Percentiles rank a stretch among this genome's conserved stretches.
Evolutionary conservation across 108 stramenopile genomes (phyloP).

Genomic region (Epithemia pelagica): DNA sequence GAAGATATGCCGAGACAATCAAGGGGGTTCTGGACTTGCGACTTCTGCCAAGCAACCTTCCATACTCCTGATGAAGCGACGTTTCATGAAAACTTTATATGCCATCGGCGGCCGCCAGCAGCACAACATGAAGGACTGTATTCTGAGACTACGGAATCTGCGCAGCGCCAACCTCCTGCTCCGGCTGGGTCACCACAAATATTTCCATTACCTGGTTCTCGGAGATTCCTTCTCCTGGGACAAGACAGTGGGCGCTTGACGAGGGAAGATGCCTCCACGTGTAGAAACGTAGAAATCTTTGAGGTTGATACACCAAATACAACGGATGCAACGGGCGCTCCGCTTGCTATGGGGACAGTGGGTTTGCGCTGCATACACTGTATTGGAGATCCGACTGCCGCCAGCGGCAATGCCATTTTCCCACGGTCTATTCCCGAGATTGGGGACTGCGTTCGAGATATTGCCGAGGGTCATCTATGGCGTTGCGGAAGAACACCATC

Average conservation of each 20-base stretch:
- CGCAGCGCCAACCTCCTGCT: background rate
- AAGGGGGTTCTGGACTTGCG: constrained; percentile 42
- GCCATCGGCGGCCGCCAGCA: constrained; percentile 2
- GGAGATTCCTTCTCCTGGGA: background rate
- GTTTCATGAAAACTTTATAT: constrained; percentile 24
- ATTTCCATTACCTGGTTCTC: background rate
- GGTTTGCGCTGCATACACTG: constrained; percentile 11
- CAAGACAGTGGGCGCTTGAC: background rate
- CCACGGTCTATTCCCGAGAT: background rate
- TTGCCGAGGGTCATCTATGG: constrained; percentile 4
- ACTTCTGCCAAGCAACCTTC: constrained; percentile 30
- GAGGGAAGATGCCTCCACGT: background rate
- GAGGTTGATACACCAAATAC: background rate
- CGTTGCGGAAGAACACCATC: constrained; percentile 1
- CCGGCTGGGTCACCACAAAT: background rate
- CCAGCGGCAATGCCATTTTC: constrained; percentile 3
- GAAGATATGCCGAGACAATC: constrained; percentile 39
- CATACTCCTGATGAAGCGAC: constrained; percentile 39
- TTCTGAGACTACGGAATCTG: background rate
- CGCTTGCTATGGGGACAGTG: background rate
- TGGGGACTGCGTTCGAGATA: constrained; percentile 4
- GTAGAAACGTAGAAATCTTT: constrained; percentile 1
- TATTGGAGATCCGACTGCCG: background rate
- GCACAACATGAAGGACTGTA: background rate
- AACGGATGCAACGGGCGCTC: constrained; percentile 2